These are phyloP conservation scores for Aspergillus pseudotamarii DNA, from an alignment of 2,329 filamentous ascomycete species.

Conservation along the genomic window DNA sequence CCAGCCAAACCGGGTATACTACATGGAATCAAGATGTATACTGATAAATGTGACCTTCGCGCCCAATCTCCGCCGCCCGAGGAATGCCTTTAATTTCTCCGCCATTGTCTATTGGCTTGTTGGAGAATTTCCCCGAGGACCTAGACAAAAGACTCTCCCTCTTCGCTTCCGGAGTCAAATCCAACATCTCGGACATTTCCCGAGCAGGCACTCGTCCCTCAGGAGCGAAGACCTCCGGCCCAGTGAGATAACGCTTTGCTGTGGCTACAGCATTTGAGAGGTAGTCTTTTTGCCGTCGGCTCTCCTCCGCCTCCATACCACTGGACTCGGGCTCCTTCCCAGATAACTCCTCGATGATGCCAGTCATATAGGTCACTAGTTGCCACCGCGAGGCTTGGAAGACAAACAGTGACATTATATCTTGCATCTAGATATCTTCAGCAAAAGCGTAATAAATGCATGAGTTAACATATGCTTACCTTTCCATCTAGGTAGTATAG, in stretches of 20 bases:
- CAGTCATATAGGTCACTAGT: constrained; percentile 70
- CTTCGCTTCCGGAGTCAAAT: constrained; percentile 31
- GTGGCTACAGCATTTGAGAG: constrained; percentile 74
- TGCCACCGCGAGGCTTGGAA: constrained; percentile 86
- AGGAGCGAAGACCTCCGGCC: constrained; percentile 86
- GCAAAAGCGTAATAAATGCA: background rate
- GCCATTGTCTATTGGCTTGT: constrained; percentile 28
- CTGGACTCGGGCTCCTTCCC: constrained; percentile 47
- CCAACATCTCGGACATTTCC: constrained; percentile 28
- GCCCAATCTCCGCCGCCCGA: constrained; percentile 46
- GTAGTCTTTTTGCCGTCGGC: constrained; percentile 61
- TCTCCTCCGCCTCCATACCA: constrained; percentile 46
- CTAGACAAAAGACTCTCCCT: constrained; percentile 28
- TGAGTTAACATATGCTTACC: constrained; percentile 32
- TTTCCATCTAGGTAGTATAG: constrained; percentile 71
- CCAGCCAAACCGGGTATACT: constrained; percentile 2
- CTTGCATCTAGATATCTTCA: constrained; percentile 63
- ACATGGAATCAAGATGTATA: constrained; percentile 14
- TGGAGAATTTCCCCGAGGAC: constrained; percentile 21
- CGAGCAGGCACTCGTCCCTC: constrained; percentile 39
- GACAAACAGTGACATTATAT: constrained; percentile 83
- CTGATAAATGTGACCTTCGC: constrained; percentile 41
- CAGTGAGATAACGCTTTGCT: constrained; percentile 78
- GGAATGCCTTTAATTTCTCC: constrained; percentile 66
- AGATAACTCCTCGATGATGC: constrained; percentile 60